These are phyloP conservation scores for Kwoniella bestiolae DNA, from an alignment of 768 basidiomycete genomes.

Conservation along the genomic window DNA sequence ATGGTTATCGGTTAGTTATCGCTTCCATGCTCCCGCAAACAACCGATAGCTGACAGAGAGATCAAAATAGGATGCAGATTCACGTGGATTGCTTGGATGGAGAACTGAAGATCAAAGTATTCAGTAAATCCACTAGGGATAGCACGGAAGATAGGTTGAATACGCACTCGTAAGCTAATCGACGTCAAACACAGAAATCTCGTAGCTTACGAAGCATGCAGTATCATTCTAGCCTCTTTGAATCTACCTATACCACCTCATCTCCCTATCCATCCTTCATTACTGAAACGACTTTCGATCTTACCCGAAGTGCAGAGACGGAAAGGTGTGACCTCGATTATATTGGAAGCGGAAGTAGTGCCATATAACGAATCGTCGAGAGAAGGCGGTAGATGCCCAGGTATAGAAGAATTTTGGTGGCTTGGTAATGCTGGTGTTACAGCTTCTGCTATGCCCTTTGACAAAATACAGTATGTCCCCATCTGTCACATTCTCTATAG, in stretches of 20 bases:
- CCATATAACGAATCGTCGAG: constrained; percentile 67
- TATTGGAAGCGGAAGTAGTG: constrained; percentile 88
- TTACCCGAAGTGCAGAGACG: background rate
- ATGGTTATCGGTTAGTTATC: constrained; percentile 71
- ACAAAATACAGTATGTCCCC: background rate
- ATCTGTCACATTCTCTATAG: background rate
- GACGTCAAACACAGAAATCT: background rate
- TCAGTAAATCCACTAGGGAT: constrained; percentile 84
- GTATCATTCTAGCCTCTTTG: constrained; percentile 69
- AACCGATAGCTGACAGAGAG: too few species aligned
- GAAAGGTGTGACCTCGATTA: constrained; percentile 44
- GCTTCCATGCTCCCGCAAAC: background rate
- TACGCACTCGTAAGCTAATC: constrained; percentile 62
- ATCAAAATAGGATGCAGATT: constrained; percentile 79
- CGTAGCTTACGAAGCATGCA: constrained; percentile 34
- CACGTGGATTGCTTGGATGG: constrained; percentile 64
- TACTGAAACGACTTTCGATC: background rate
- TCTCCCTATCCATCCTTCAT: constrained; percentile 15
- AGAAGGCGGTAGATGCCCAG: constrained; percentile 48
- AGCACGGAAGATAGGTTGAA: constrained; percentile 75
- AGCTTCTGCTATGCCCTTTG: background rate
- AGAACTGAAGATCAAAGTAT: constrained; percentile 69
- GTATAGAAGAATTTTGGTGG: constrained; percentile 71
- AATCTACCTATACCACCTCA: constrained; percentile 56
- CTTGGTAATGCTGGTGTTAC: constrained; percentile 44